These are phyloP conservation scores for Plasmodiophora brassicae DNA, from an alignment of 208 protist species.

Conservation along the genomic window DNA sequence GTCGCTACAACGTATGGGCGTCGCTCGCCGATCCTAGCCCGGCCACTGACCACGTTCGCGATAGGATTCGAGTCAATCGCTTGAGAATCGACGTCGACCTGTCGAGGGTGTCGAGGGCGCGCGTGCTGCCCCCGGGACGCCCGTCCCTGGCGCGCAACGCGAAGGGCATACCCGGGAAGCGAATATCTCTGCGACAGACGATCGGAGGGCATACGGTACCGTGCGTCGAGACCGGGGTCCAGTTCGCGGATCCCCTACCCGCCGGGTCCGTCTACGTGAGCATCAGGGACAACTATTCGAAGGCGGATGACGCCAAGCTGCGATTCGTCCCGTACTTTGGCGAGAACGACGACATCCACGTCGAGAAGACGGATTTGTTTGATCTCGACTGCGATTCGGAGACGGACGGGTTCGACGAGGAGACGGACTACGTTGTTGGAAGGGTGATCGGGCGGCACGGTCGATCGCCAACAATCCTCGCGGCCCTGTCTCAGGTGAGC, in stretches of 20 bases:
- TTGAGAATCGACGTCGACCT: no score
- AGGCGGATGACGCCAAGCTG: neutral
- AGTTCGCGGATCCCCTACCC: neutral
- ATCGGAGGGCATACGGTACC: no score
- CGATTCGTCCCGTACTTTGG: constrained; percentile 32
- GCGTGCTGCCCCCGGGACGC: no score
- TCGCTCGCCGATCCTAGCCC: no score
- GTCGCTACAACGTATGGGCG: no score
- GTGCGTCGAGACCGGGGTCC: no score
- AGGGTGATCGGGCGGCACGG: neutral
- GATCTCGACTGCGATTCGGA: neutral
- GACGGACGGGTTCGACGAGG: neutral
- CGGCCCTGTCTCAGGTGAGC: neutral
- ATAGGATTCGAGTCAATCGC: no score
- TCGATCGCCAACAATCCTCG: neutral
- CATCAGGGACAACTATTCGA: neutral
- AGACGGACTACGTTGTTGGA: neutral
- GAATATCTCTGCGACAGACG: no score
- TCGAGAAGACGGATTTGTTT: neutral
- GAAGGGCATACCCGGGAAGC: no score
- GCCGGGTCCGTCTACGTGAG: neutral
- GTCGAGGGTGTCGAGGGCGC: no score
- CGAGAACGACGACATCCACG: neutral
- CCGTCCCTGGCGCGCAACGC: no score
- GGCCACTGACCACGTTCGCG: no score